phyloP scores from a whole-genome alignment of 1,284 basidiomycete genomes.

The Baeospora myosura region DNA sequence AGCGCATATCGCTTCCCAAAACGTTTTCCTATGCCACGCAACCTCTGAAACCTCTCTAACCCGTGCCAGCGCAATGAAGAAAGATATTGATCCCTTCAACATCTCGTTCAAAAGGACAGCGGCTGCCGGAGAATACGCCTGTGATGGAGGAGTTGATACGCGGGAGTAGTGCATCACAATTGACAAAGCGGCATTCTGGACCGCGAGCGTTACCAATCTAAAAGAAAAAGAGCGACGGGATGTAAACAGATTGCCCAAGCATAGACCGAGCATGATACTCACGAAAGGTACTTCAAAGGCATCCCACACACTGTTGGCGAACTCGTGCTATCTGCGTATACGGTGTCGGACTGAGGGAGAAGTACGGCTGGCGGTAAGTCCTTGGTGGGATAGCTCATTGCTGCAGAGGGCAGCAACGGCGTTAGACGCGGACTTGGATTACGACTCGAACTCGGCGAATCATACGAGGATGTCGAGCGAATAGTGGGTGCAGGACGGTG shows the following conservation, averaged over 20 bases:
- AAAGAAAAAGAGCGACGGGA: slow-evolving; percentile 9
- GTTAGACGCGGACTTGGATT: slow-evolving; percentile 31
- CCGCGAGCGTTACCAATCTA: slow-evolving; percentile 86
- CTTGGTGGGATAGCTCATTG: slow-evolving; percentile 22
- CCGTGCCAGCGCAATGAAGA: slow-evolving; percentile 58
- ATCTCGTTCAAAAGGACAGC: slow-evolving; percentile 93
- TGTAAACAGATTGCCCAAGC: slow-evolving; percentile 1
- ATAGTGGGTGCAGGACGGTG: slow-evolving; percentile 1
- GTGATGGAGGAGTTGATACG: slow-evolving; percentile 68
- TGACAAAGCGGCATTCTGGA: slow-evolving; percentile 93
- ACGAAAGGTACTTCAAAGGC: slow-evolving; percentile 58
- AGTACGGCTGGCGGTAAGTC: slow-evolving; percentile 16
- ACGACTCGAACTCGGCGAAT: background rate
- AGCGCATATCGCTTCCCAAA: slow-evolving; percentile 24
- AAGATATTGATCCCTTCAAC: slow-evolving; percentile 87
- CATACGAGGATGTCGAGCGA: background rate
- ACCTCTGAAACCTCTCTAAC: slow-evolving; percentile 31
- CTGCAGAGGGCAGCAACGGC: slow-evolving; percentile 31
- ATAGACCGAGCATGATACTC: slow-evolving; percentile 20
- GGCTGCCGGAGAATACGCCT: slow-evolving; percentile 85
- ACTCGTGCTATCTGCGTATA: background rate
- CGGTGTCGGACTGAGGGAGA: slow-evolving; percentile 11
- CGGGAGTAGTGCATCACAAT: slow-evolving; percentile 97
- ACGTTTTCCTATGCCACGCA: slow-evolving; percentile 41
- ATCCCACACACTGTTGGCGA: slow-evolving; percentile 41